These are phyloP conservation scores for Saksenaea oblongispora DNA, from an alignment of 371 early-diverging fungal species.

Conservation along the genomic window DNA sequence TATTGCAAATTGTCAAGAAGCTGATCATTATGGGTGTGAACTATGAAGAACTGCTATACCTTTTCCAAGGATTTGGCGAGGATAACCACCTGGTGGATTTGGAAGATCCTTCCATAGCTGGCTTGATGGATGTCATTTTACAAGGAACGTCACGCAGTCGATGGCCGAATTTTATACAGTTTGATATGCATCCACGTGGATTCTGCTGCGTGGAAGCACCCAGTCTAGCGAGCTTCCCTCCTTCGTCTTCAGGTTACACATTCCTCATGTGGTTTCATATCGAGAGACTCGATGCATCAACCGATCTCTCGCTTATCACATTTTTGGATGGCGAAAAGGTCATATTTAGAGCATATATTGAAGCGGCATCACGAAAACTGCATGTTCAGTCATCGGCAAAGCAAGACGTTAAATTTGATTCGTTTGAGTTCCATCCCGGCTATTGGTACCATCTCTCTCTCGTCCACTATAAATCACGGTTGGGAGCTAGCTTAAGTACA, in stretches of 20 bases:
- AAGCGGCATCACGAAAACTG: constrained; percentile 50
- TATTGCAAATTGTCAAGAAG: constrained; percentile 56
- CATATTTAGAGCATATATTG: constrained; percentile 44
- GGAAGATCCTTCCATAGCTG: constrained; percentile 14
- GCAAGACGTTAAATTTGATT: constrained; percentile 48
- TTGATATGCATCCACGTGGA: constrained; percentile 45
- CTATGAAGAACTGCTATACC: constrained; percentile 56
- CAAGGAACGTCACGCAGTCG: constrained; percentile 62
- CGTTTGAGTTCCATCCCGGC: constrained; percentile 57
- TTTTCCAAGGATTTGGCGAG: constrained; percentile 54
- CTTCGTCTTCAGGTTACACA: constrained; percentile 60
- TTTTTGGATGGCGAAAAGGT: constrained; percentile 54
- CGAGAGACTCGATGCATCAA: constrained; percentile 54
- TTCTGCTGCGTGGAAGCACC: constrained; percentile 49
- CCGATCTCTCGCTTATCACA: constrained; percentile 50
- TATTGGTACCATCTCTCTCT: constrained; percentile 75
- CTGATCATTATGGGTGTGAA: constrained; percentile 67
- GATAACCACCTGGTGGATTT: constrained; percentile 10
- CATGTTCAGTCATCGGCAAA: constrained; percentile 50
- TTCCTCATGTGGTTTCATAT: constrained; percentile 70
- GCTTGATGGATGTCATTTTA: constrained; percentile 57
- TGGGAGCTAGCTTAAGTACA: constrained; percentile 54
- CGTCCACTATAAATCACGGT: constrained; percentile 66
- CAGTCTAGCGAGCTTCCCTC: constrained; percentile 50
- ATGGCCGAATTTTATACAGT: constrained; percentile 73